A percentile compares a stretch with the other conserved stretches of the same genome.
Conservation (phyloP, 2,329 filamentous ascomycete genomes). For the Pseudopyricularia cyperi region DNA sequence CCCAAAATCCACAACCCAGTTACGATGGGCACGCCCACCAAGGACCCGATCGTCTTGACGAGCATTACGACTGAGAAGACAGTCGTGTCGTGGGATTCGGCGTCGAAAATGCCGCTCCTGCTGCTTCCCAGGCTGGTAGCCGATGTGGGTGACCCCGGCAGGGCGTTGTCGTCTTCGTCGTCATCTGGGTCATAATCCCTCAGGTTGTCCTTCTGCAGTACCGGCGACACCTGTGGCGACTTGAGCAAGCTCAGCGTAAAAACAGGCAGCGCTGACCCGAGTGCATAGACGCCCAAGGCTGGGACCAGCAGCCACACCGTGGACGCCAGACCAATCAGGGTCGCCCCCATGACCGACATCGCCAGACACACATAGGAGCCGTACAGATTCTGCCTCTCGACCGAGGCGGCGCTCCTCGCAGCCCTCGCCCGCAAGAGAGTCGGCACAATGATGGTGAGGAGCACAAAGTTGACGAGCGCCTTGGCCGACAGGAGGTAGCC, state of each 20-base stretch:
- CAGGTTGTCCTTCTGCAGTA: not conserved
- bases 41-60: constrained; percentile 31
- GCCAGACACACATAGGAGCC: constrained; percentile 21
- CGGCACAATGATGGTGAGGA: constrained; percentile 29
- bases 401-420: constrained; percentile 5
- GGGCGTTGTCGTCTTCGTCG: not conserved
- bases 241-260: constrained; percentile 35
- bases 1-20: constrained; percentile 31
- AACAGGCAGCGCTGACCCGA: constrained; percentile 34
- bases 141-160: not conserved
- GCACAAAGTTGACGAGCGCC: constrained; percentile 31
- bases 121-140: not conserved
- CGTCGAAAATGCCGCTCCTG: constrained; percentile 2
- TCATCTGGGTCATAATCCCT: not conserved
- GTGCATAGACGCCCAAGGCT: constrained; percentile 29
- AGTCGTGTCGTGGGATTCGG: constrained; percentile 21
- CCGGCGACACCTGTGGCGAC: constrained; percentile 20
- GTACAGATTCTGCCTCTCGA: not conserved
- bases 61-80: constrained; percentile 39
- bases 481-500: constrained; percentile 35
- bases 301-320: constrained; percentile 26
- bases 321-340: constrained; percentile 25
- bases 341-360: constrained; percentile 26
- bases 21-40: constrained; percentile 34
- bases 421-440: constrained; percentile 25